Conservation (phyloP, 2,329 filamentous ascomycete genomes). For the Teratosphaeria zuluensis region DNA sequence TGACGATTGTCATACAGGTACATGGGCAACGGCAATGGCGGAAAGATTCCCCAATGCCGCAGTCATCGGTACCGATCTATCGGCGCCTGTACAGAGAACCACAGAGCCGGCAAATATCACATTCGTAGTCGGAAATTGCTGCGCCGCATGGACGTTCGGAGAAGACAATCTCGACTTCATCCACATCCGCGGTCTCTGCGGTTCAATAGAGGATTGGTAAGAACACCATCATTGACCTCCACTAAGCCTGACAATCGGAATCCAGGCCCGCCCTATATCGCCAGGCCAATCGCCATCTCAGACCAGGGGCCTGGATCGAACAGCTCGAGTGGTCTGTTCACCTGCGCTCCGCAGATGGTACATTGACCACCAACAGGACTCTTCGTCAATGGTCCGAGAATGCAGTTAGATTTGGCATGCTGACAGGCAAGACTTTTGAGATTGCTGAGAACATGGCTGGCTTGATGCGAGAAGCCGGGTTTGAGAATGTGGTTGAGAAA, state of each 20-base stretch:
- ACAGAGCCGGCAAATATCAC: slow-evolving; percentile 29
- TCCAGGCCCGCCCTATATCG: slow-evolving; percentile 27
- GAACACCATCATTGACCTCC: slow-evolving; percentile 9
- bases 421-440: slow-evolving; percentile 21
- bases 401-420: slow-evolving; percentile 12
- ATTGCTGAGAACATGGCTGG: slow-evolving; percentile 20
- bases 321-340: slow-evolving; percentile 30
- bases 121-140: slow-evolving; percentile 37
- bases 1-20: background rate
- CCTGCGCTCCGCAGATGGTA: slow-evolving; percentile 19
- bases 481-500: slow-evolving; percentile 35
- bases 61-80: slow-evolving; percentile 31
- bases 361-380: slow-evolving; percentile 14
- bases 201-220: slow-evolving; percentile 32
- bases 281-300: slow-evolving; percentile 28
- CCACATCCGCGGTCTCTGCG: slow-evolving; percentile 32
- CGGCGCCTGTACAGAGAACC: slow-evolving; percentile 20
- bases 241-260: background rate
- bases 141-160: slow-evolving; percentile 32
- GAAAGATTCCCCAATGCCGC: slow-evolving; percentile 23
- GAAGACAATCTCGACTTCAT: slow-evolving; percentile 31
- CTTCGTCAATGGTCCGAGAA: slow-evolving; percentile 19
- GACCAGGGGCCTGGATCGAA: slow-evolving; percentile 35
- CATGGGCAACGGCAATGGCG: slow-evolving; percentile 22
- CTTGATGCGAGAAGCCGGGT: slow-evolving; percentile 30